Percentiles rank a stretch among this genome's conserved stretches.
These are phyloP conservation scores for Arachnomyces sp. DNA, from an alignment of 2,329 filamentous ascomycete genomes.

Conservation along the genomic window DNA sequence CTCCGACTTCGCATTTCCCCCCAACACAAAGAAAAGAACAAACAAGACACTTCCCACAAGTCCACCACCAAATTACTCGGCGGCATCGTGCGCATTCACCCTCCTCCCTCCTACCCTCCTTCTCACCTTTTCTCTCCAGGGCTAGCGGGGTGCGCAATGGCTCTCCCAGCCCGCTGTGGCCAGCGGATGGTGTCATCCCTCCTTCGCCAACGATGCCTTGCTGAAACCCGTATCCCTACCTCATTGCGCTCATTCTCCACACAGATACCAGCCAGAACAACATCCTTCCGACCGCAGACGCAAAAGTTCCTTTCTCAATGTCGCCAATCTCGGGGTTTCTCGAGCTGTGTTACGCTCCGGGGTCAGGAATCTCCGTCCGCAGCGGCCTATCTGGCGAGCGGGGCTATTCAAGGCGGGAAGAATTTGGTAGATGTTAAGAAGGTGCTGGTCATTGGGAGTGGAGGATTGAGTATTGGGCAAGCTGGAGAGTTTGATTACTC, in stretches of 20 bases:
- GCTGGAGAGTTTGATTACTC: slow-evolving; percentile 99
- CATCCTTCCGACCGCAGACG: slow-evolving; percentile 27
- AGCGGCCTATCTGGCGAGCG: slow-evolving; percentile 82
- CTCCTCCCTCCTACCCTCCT: slow-evolving; percentile 5
- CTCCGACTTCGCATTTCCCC: not conserved
- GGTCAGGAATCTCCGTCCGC: slow-evolving; percentile 68
- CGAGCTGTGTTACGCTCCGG: slow-evolving; percentile 25
- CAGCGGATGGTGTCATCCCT: slow-evolving; percentile 32
- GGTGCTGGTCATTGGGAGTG: slow-evolving; percentile 90
- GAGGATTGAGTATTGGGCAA: slow-evolving; percentile 92
- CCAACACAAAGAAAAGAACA: too few species aligned
- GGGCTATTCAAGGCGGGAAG: slow-evolving; percentile 67
- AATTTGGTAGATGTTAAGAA: slow-evolving; percentile 88
- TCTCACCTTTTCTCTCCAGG: slow-evolving; percentile 12
- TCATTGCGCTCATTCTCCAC: slow-evolving; percentile 33
- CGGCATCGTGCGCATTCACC: not conserved
- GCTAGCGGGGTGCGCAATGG: slow-evolving; percentile 34
- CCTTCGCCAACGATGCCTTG: slow-evolving; percentile 35
- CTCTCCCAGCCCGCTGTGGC: slow-evolving; percentile 39
- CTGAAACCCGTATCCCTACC: slow-evolving; percentile 28
- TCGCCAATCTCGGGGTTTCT: slow-evolving; percentile 37
- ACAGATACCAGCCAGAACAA: slow-evolving; percentile 25
- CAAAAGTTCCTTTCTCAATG: slow-evolving; percentile 30
- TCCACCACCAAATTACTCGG: not conserved
- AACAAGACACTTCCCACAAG: not conserved